A percentile compares a stretch with the other conserved stretches of the same genome.
Conservation (phyloP, 129 eudicot species). For the Deinandra increscens region DNA sequence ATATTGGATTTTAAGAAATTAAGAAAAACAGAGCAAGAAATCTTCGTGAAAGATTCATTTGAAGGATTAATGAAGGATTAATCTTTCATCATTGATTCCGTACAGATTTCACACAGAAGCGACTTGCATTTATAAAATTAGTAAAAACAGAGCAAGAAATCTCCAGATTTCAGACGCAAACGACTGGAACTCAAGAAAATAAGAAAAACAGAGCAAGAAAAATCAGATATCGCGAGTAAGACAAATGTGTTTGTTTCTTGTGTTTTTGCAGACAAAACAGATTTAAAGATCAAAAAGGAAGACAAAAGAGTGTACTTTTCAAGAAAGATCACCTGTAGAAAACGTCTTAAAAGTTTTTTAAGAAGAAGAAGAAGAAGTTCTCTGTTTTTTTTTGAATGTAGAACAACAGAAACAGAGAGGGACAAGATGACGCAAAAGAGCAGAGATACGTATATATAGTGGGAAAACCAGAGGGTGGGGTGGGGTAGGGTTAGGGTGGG, state of each 20-base stretch:
- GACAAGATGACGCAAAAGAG: slow-evolving; percentile 35
- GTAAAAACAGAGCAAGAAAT: neutral
- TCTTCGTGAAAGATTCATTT: no score
- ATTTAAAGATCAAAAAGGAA: neutral
- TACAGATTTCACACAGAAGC: neutral
- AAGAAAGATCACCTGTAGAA: slow-evolving; percentile 57
- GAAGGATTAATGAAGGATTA: no score
- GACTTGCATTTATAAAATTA: neutral
- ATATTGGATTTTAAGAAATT: no score
- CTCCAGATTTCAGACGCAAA: neutral
- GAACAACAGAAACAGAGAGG: slow-evolving; percentile 34
- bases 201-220: neutral
- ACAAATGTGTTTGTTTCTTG: no score
- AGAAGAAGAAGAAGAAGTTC: neutral
- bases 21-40: neutral
- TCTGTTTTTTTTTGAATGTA: slow-evolving; percentile 12
- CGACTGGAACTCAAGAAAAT: neutral
- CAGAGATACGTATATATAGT: slow-evolving; percentile 42
- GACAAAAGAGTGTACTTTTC: slow-evolving; percentile 26
- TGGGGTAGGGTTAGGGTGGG: neutral
- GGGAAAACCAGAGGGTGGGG: slow-evolving; percentile 17
- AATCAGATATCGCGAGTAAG: no score
- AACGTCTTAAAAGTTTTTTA: neutral
- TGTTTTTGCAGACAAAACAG: neutral
- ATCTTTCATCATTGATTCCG: no score